Base-by-base conservation (phyloP, 148 eudicot species). In the Cornus controversa region DNA sequence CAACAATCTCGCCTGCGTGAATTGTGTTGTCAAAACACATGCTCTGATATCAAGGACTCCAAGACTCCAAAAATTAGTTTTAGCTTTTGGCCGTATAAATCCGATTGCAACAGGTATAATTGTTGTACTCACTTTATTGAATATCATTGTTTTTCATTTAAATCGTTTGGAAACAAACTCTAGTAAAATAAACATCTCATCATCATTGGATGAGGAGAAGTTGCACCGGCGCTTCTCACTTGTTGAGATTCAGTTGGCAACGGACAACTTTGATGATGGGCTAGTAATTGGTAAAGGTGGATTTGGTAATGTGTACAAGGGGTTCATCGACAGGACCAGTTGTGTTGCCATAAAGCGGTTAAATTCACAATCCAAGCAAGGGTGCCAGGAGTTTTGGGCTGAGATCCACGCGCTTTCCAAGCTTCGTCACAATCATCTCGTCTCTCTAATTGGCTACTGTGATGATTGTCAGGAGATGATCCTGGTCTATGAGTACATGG, bases 301-400 rank as follows among this genome's bases (percentile, higher is more conserved):
- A 53, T 81, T 83, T 73, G 89, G 89, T 23, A 79, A 72, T 28
- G 88, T 85, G 27, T 86, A 86, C 78, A 81, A 69, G 73, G 89
- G 80, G 20, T 10, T 54, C 37, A 81, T 86, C 2, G 68, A 76
- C 31, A 82, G 74, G 54, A 34, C 71, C 5, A 72, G 58, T 1
- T 18, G 28, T 1, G 85, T 86, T 8, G 89, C 89, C 0, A 50
- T 86, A 9, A 86, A 84, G 73, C 76, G 87, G 45, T 69, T 75
- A 70, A 84, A 81, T n/a, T 22, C 81, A 34, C 54, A 20, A 54
- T 86, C 87, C 28, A 77, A 69, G 24, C 87, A 84, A 78, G 87
- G 89, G 11, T 77, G 66, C 14, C 36, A 53, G 1, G 84, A 86
- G 70, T 86, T 86, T 67, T 34, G 79, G 80, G 78, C 79, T 2